phyloP scores from a whole-genome alignment of 768 basidiomycete genomes.

The Termitomyces sp. region DNA sequence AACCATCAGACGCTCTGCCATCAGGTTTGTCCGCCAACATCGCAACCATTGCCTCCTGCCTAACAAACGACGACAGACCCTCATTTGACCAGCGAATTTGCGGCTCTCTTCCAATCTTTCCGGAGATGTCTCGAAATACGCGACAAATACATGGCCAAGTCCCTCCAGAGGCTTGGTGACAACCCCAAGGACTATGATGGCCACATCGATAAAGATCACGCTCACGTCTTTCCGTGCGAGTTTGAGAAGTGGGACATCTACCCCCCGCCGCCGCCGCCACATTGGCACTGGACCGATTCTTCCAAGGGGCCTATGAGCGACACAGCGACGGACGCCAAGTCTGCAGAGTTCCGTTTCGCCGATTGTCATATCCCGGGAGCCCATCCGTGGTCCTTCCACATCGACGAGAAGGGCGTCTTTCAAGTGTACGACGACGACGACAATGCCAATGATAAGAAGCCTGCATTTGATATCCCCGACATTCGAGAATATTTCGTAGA shows the following conservation, averaged over 20 bases:
- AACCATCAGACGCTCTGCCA: slow-evolving; percentile 17
- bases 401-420: slow-evolving; percentile 89
- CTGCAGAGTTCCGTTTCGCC: neutral
- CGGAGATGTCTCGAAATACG: slow-evolving; percentile 84
- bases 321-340: slow-evolving; percentile 16
- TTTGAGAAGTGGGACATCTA: slow-evolving; percentile 81
- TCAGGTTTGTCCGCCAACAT: slow-evolving; percentile 17
- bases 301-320: slow-evolving; percentile 40
- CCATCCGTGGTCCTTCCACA: slow-evolving; percentile 58
- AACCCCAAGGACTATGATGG: slow-evolving; percentile 92
- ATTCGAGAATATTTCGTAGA: slow-evolving; percentile 96
- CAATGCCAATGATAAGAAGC: slow-evolving; percentile 32
- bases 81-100: slow-evolving; percentile 40
- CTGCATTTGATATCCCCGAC: slow-evolving; percentile 73
- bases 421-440: slow-evolving; percentile 61
- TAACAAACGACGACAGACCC: slow-evolving; percentile 17
- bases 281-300: slow-evolving; percentile 83
- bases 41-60: neutral
- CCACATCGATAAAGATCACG: slow-evolving; percentile 51
- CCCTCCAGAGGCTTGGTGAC: slow-evolving; percentile 89
- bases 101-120: slow-evolving; percentile 62
- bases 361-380: slow-evolving; percentile 28
- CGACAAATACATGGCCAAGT: slow-evolving; percentile 90
- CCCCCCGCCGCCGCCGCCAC: slow-evolving; percentile 88
- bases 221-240: slow-evolving; percentile 43